Evolutionary conservation across 257 asterid genomes (phyloP), one percentile per base, ranked within the genome.

Genomic region (Misopates orontium): DNA sequence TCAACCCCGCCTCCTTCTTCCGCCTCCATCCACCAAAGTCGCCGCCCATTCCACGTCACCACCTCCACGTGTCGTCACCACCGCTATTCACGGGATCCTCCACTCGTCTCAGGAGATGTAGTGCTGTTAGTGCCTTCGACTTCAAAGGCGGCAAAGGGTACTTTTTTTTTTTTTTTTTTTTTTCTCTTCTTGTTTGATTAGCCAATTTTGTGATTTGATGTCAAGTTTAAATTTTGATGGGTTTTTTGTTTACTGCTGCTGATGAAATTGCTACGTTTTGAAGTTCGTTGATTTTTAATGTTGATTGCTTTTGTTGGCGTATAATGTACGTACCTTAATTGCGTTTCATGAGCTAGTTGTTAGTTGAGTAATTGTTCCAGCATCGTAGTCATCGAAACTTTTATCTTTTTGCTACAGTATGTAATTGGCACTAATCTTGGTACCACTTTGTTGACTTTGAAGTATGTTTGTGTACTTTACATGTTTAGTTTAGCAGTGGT

Each of bases 71-170:
- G 57, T 70, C n/a, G n/a, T n/a, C n/a, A n/a, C n/a, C 69, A 56
- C 25, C 75, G 13, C 56, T 55, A 14, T 36, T 75, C 67, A 50
- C 73, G 6, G 56, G 56, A 14, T 48, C 76, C 41, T 3, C 67
- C 12, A 39, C 78, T 6, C 78, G 77, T n/a, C 22, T 23, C 23
- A 70, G 57, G 70, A 77, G 64, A 66, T 72, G 76, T 73, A 41
- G 19, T 23, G 77, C 15, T 55, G 80, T 82, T 50, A 70, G 51
- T 56, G 80, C 86, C 4, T 73, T 78, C 68, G 89, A 85, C 56
- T 68, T 77, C 71, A 84, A 78, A 76, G 82, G 84, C 10, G 91
- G 83, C n/a, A 67, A 80, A 80, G 86, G 94, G 96, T 89, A 83
- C 58, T 69, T 21, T 0, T 47, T 28, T 21, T 32, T 54, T 61